Evolutionary conservation across 1,284 basidiomycete genomes (phyloP).

Genomic region (Ceratorhiza oryzae-sativae): DNA sequence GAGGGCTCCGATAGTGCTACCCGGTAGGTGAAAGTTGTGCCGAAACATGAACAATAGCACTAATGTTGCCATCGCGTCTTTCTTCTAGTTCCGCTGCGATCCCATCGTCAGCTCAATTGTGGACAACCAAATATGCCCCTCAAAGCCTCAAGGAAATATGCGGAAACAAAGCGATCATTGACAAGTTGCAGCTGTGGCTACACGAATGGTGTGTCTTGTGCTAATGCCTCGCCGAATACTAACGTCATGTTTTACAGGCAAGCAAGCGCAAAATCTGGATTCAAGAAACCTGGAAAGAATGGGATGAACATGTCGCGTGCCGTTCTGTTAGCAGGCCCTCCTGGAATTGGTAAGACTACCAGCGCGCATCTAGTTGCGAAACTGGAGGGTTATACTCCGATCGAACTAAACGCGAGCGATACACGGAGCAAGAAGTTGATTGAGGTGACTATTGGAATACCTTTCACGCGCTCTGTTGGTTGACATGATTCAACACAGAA

Average conservation of each 20-base stretch:
- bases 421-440: constrained; percentile 95
- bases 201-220: constrained; percentile 72
- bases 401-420: constrained; percentile 97
- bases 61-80: background rate
- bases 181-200: constrained; percentile 89
- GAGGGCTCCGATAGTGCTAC: background rate
- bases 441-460: constrained; percentile 63
- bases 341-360: constrained; percentile 98
- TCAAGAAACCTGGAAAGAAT: constrained; percentile 94
- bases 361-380: constrained; percentile 93
- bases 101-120: constrained; percentile 68
- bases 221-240: background rate
- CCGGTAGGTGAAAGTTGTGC: background rate
- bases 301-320: constrained; percentile 88
- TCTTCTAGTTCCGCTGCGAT: constrained; percentile 42
- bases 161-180: constrained; percentile 91
- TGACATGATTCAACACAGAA: constrained; percentile 57
- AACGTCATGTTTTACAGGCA: constrained; percentile 60
- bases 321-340: constrained; percentile 89
- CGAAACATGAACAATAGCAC: background rate
- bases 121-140: constrained; percentile 97
- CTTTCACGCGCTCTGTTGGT: background rate
- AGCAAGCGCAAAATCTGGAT: constrained; percentile 70
- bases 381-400: constrained; percentile 86
- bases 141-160: constrained; percentile 88